Percentiles rank a stretch among this genome's conserved stretches.
phyloP scores from a whole-genome alignment of 106 monocot species.

The Agapanthus africanus region DNA sequence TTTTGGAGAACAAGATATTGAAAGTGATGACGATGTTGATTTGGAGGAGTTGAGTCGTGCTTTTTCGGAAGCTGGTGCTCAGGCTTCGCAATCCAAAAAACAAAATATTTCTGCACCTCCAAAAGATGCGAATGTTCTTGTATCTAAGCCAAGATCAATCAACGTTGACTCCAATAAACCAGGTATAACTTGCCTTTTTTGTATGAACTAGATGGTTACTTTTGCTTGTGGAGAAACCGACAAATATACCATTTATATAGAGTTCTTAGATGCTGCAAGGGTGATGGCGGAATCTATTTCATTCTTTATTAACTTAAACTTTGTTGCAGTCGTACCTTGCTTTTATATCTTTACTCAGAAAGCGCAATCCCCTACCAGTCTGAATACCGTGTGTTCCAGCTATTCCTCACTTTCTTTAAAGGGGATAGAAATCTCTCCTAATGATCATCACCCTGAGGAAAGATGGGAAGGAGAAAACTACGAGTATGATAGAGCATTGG shows the following conservation, averaged over 20 bases:
- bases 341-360: conserved; percentile 69
- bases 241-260: neutral
- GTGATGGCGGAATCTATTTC: neutral
- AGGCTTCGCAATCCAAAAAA: conserved; percentile 40
- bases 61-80: conserved; percentile 39
- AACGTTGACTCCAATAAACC: conserved; percentile 24
- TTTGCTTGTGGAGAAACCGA: neutral
- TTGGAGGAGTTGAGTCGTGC: conserved; percentile 45
- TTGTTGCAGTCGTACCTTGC: conserved; percentile 77
- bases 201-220: neutral
- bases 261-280: neutral
- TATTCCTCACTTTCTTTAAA: conserved; percentile 44
- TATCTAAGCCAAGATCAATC: conserved; percentile 21
- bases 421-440: conserved; percentile 17
- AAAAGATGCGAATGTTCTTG: conserved; percentile 19
- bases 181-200: conserved; percentile 31
- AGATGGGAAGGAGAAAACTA: conserved; percentile 79
- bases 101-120: conserved; percentile 19
- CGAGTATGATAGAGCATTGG: conserved; percentile 85
- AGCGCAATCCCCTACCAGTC: neutral
- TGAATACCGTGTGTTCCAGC: conserved; percentile 10
- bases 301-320: conserved; percentile 3
- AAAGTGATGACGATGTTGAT: conserved; percentile 38
- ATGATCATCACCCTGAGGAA: conserved; percentile 43
- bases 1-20: conserved; percentile 19